Conservation (phyloP, 306 rosid genomes). For the Purshia tridentata region DNA sequence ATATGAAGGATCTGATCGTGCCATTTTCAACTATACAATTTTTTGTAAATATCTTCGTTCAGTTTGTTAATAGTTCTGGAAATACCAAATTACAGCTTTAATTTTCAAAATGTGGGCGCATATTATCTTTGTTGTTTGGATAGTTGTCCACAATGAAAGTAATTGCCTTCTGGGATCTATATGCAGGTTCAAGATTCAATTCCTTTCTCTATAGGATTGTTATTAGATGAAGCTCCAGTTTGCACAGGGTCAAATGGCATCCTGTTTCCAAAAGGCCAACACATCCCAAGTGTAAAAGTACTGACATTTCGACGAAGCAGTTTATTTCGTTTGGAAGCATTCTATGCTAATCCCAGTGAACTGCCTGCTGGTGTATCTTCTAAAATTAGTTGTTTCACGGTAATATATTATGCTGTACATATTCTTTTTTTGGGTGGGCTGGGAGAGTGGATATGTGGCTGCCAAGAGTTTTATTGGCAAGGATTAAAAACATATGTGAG, state of each 20-base stretch:
- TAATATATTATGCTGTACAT: constrained; percentile 29
- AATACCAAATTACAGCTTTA: background rate
- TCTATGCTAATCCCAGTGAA: constrained; percentile 60
- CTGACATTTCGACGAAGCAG: constrained; percentile 50
- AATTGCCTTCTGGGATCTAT: constrained; percentile 23
- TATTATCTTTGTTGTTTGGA: constrained; percentile 11
- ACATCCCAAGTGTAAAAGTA: constrained; percentile 62
- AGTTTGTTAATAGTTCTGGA: background rate
- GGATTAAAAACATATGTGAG: background rate
- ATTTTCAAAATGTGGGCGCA: background rate
- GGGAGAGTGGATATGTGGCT: background rate
- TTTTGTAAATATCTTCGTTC: background rate
- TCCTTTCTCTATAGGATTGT: constrained; percentile 74
- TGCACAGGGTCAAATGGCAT: constrained; percentile 45
- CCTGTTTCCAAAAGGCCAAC: constrained; percentile 71
- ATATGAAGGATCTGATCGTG: background rate
- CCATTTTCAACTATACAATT: background rate
- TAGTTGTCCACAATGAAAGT: constrained; percentile 23
- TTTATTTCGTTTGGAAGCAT: constrained; percentile 70
- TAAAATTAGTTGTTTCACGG: constrained; percentile 67
- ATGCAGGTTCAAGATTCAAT: constrained; percentile 76
- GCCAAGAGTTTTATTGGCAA: background rate
- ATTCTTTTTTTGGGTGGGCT: constrained; percentile 1
- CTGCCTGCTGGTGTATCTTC: constrained; percentile 56
- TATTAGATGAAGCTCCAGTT: constrained; percentile 55